Conservation (phyloP, 371 early-diverging fungal genomes). For the Saksenaea vasiformis region DNA sequence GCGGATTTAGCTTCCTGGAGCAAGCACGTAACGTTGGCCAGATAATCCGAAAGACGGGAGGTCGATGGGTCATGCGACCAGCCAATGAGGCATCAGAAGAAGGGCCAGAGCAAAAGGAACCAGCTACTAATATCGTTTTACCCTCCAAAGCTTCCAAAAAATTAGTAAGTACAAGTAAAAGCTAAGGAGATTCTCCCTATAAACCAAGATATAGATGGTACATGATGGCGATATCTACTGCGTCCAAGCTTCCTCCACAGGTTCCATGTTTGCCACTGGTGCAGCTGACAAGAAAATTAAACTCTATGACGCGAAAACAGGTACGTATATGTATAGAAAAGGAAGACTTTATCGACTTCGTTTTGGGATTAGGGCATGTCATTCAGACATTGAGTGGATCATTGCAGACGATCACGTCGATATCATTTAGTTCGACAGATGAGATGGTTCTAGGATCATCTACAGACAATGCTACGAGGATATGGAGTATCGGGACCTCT, state of each 20-base stretch:
- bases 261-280: conserved; percentile 83
- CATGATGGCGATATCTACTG: conserved; percentile 86
- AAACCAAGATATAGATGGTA: conserved; percentile 33
- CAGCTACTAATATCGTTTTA: conserved; percentile 15
- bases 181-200: neutral
- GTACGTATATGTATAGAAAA: conserved; percentile 22
- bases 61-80: conserved; percentile 19
- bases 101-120: neutral
- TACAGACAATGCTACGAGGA: conserved; percentile 87
- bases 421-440: conserved; percentile 76
- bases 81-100: neutral
- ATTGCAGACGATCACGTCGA: conserved; percentile 81
- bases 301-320: conserved; percentile 80
- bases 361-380: conserved; percentile 33
- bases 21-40: conserved; percentile 29
- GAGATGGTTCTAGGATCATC: conserved; percentile 84
- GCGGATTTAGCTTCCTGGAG: conserved; percentile 23
- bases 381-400: conserved; percentile 80
- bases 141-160: conserved; percentile 17
- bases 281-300: conserved; percentile 87
- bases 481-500: conserved; percentile 83
- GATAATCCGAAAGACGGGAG: conserved; percentile 21
- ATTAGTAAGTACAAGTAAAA: conserved; percentile 14
- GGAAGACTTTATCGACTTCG: neutral
- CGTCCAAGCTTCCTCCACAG: conserved; percentile 74